phyloP scores from a whole-genome alignment of 2,329 filamentous ascomycete genomes.

The Biscogniauxia mediterranea region DNA sequence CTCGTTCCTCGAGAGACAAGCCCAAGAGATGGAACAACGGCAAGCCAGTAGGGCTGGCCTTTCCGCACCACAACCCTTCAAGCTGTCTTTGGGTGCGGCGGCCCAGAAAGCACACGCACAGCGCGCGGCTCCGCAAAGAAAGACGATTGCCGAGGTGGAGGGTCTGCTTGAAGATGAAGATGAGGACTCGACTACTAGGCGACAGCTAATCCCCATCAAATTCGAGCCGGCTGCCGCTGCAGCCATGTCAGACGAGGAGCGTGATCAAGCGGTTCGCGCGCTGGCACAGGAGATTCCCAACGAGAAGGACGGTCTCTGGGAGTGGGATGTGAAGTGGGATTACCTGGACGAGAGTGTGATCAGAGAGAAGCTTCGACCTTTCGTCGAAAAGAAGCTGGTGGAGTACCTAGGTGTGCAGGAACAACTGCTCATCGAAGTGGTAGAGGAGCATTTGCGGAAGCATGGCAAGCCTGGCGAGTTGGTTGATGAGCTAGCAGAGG shows the following conservation, averaged over 20 bases:
- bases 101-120: conserved; percentile 69
- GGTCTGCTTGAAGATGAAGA: conserved; percentile 94
- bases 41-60: conserved; percentile 35
- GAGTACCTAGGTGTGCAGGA: conserved; percentile 96
- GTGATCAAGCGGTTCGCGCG: conserved; percentile 75
- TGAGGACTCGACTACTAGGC: conserved; percentile 67
- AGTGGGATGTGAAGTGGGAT: conserved; percentile 92
- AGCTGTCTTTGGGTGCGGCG: conserved; percentile 86
- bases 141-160: conserved; percentile 91
- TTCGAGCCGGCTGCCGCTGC: conserved; percentile 69
- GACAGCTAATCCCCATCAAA: conserved; percentile 78
- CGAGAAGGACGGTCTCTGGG: conserved; percentile 83
- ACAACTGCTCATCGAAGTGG: conserved; percentile 89
- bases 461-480: conserved; percentile 74
- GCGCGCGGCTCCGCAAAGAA: conserved; percentile 57
- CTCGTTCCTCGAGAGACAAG: conserved; percentile 83
- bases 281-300: conserved; percentile 88
- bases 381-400: conserved; percentile 97
- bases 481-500: conserved; percentile 80
- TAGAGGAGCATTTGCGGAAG: conserved; percentile 80
- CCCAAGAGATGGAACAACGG: conserved; percentile 66
- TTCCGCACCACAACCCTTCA: conserved; percentile 74
- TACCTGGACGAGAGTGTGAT: conserved; percentile 80
- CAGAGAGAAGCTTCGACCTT: conserved; percentile 83
- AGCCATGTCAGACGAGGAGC: conserved; percentile 80